A percentile compares a stretch with the other conserved stretches of the same genome.
phyloP scores from a whole-genome alignment of 371 early-diverging fungal genomes.

The Lichtheimia hyalospora region DNA sequence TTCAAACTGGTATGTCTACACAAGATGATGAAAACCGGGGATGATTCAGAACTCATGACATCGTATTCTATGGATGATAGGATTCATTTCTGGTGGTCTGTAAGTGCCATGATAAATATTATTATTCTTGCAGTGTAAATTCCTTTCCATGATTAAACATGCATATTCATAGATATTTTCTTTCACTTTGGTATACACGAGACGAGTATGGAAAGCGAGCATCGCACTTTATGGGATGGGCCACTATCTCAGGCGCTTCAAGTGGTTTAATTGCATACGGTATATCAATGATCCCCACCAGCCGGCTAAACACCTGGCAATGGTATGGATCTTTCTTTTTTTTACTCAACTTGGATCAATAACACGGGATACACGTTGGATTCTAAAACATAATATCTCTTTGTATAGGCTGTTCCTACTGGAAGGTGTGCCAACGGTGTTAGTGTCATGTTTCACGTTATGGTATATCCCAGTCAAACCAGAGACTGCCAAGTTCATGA shows the following conservation, averaged over 20 bases:
- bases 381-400: no score
- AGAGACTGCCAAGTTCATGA: conserved; percentile 52
- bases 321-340: conserved; percentile 18
- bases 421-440: conserved; percentile 45
- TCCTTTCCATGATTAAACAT: not conserved
- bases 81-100: conserved; percentile 23
- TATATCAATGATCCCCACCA: conserved; percentile 24
- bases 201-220: conserved; percentile 35
- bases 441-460: conserved; percentile 31
- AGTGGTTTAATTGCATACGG: conserved; percentile 37
- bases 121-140: not conserved
- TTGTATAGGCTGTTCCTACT: conserved; percentile 49
- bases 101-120: conserved; percentile 13
- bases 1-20: conserved; percentile 10
- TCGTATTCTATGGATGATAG: not conserved
- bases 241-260: conserved; percentile 40
- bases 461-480: conserved; percentile 57
- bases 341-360: not conserved
- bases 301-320: conserved; percentile 31
- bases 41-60: not conserved
- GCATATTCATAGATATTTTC: not conserved
- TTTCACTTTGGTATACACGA: conserved; percentile 44
- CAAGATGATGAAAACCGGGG: not conserved
- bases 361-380: not conserved
- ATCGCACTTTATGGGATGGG: conserved; percentile 34